These are phyloP conservation scores for Arachnopeziza araneosa DNA, from an alignment of 2,329 filamentous ascomycete species.

Conservation along the genomic window DNA sequence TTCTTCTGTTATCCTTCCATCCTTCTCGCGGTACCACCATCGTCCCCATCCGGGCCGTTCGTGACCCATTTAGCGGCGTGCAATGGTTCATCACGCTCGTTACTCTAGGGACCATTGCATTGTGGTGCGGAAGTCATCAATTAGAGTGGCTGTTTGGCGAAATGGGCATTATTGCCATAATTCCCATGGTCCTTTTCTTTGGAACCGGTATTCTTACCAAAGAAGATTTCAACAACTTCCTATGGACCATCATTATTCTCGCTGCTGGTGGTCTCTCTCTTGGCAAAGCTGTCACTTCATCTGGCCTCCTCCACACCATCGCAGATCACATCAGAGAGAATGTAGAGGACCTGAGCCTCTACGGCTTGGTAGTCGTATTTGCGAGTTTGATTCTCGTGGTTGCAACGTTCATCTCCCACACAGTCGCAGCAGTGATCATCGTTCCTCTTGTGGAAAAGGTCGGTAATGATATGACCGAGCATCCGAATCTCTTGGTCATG, in stretches of 20 bases:
- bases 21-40: slow-evolving; percentile 83
- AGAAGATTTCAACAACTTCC: slow-evolving; percentile 99
- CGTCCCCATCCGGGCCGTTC: slow-evolving; percentile 83
- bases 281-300: slow-evolving; percentile 90
- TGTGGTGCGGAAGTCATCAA: slow-evolving; percentile 92
- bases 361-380: slow-evolving; percentile 83
- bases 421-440: slow-evolving; percentile 91
- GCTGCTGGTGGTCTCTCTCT: slow-evolving; percentile 89
- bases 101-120: slow-evolving; percentile 74
- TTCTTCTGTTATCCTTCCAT: slow-evolving; percentile 80
- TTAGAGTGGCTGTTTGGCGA: slow-evolving; percentile 86
- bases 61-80: slow-evolving; percentile 78
- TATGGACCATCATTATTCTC: slow-evolving; percentile 99
- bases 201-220: slow-evolving; percentile 94
- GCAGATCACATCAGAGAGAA: slow-evolving; percentile 67
- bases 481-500: slow-evolving; percentile 95
- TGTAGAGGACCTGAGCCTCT: slow-evolving; percentile 76
- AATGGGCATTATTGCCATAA: slow-evolving; percentile 97
- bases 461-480: slow-evolving; percentile 78
- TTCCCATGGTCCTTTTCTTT: slow-evolving; percentile 93
- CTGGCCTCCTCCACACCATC: slow-evolving; percentile 84
- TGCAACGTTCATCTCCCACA: slow-evolving; percentile 96
- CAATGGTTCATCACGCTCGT: slow-evolving; percentile 90
- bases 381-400: slow-evolving; percentile 80
- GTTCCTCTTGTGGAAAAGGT: slow-evolving; percentile 85